Base-by-base conservation (phyloP, 1,139 yeast genomes). In the Debaryomycetaceae sp. region DNA sequence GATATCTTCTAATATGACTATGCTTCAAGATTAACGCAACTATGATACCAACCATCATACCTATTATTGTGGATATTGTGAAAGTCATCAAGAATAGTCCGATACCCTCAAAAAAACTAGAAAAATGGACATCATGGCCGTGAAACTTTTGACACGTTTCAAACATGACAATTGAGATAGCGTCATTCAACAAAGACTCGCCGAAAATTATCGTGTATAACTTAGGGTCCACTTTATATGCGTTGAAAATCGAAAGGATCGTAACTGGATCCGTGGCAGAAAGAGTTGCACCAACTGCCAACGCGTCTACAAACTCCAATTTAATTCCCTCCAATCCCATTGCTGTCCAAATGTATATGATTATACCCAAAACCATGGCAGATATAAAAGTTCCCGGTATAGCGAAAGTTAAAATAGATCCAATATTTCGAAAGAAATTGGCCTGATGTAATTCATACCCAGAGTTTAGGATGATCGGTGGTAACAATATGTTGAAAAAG, bases 201-300 rank as follows among this genome's bases (percentile, higher is more conserved):
- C 99, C 99, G 63, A 95, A 93, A 48, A 95, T 93, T 52, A 95
- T 90, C 22, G 99, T 93, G 69, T 95, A 95, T 41, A 95, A 74
- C 65, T 93, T 93, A 8, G 99, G 99, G 63, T 95, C 99, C 33
- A 95, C 99, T 63, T 91, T 90, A 68, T 95, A 93, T 13, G 98
- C 95, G 59, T 93, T 93, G 75, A 95, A 95, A 49, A 95, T 95
- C 11, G 98, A 90, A 55, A 95, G 71, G 59, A 95, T 93, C 1
- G 99, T 95, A 34, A 95, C 98, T 0, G 99, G 99, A 63, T 95
- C 99, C 0, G 99, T 95, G 22, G 99, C 99, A 0, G 97, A 88
- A 41, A 95, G 75, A 0, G 99, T 91, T 3, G 99, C 99, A 9
- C 99, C 99, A 8, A 95, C 96, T 0, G 97, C 93, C 48, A 95